Evolutionary conservation across 768 basidiomycete species (phyloP), one percentile per base, ranked within the genome.

Genomic region (Dacryopinax primogenitus): DNA sequence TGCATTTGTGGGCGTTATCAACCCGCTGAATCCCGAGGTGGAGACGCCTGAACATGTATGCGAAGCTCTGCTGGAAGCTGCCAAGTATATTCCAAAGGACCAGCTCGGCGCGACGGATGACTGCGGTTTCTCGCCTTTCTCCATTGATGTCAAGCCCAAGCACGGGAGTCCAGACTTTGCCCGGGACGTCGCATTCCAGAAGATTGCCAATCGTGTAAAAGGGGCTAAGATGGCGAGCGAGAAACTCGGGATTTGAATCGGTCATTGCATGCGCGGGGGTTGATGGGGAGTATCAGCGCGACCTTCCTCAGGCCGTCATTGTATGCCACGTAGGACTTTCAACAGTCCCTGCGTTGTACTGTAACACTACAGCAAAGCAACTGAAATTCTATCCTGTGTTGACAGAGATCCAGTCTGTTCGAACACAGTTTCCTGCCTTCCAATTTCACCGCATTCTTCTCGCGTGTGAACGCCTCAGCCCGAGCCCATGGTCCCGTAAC

Each of bases 401-500:
- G n/a, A n/a, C n/a, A n/a, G n/a, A 6, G 41, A 44, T 44, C 41
- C 4, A 6, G 18, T 3, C 18, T 44, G 7, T 44, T 23, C 7
- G 6, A 9, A 37, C 36, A 37, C 23, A 44, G 41, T 15, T 44
- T 44, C 41, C 4, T 44, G 7, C 41, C 41, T 18, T 44, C 18
- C 41, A 6, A 7, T 18, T 18, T 3, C 41, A 6, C 18, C 23
- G 3, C 41, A 6, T 44, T 6, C 3, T 44, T 18, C 7, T 18
- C 18, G 7, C 23, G 3, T 18, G 16, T 23, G 6, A 6, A 23
- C 41, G 18, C 7, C 18, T 23, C 41, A 44, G 41, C 36, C 51
- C 51, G 51, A 32, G 51, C 15, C 51, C 51, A 58, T 58, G 51
- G 51, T 32, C 51, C 30, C 51, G 51, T 58, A 58, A 58, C 51